These are phyloP conservation scores for Roridomyces roridus DNA, from an alignment of 768 basidiomycete genomes.

Conservation along the genomic window DNA sequence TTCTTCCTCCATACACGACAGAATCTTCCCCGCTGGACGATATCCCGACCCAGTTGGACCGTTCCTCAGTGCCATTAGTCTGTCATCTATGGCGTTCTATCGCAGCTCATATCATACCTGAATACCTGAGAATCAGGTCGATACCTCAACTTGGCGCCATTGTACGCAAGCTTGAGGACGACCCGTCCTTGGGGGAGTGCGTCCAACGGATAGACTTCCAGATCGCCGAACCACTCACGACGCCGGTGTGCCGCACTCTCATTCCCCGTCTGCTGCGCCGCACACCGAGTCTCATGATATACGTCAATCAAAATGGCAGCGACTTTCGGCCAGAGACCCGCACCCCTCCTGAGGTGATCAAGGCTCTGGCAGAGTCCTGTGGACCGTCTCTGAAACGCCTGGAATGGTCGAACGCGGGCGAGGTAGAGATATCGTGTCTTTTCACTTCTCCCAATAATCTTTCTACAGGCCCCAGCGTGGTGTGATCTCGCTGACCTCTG, in stretches of 20 bases:
- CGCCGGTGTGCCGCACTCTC: constrained; percentile 15
- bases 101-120: constrained; percentile 44
- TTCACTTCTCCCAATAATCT: no score
- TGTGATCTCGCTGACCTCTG: constrained; percentile 45
- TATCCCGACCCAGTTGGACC: constrained; percentile 35
- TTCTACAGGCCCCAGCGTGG: constrained; percentile 38
- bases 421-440: constrained; percentile 18
- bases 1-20: constrained; percentile 38
- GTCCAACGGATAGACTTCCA: constrained; percentile 50
- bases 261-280: constrained; percentile 45
- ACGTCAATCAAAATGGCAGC: constrained; percentile 44
- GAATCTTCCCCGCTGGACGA: constrained; percentile 31
- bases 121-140: constrained; percentile 46
- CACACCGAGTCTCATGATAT: constrained; percentile 52
- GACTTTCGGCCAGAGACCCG: constrained; percentile 22
- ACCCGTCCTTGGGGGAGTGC: constrained; percentile 38
- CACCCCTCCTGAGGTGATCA: constrained; percentile 40
- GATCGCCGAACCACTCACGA: constrained; percentile 38
- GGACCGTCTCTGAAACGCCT: constrained; percentile 44
- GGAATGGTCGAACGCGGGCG: constrained; percentile 51
- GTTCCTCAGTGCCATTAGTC: constrained; percentile 39
- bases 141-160: constrained; percentile 39
- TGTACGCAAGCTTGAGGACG: constrained; percentile 42
- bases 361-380: constrained; percentile 38
- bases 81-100: constrained; percentile 43